Evolutionary conservation across 495 filamentous ascomycete species (phyloP).

Genomic region (Penicillium daleae): DNA sequence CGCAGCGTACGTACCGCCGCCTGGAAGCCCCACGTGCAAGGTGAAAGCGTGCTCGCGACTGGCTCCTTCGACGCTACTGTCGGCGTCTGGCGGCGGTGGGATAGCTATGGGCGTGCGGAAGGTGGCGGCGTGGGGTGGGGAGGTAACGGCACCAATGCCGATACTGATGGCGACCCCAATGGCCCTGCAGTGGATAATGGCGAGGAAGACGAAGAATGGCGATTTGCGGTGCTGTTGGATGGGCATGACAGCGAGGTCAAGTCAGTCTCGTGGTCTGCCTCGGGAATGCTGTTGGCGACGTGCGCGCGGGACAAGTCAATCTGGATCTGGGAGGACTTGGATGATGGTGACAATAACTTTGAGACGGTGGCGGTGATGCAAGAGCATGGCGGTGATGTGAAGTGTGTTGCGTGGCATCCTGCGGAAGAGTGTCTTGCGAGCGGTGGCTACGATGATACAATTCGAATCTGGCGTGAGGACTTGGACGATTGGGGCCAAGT

Average conservation of each 20-base stretch:
- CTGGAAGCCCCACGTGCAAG: slow-evolving; percentile 76
- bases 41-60: slow-evolving; percentile 79
- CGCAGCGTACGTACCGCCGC: slow-evolving; percentile 77
- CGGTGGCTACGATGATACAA: slow-evolving; percentile 89
- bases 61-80: slow-evolving; percentile 90
- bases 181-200: slow-evolving; percentile 37
- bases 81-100: slow-evolving; percentile 79
- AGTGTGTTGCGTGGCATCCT: slow-evolving; percentile 89
- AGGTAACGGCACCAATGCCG: background rate
- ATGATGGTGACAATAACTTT: slow-evolving; percentile 83
- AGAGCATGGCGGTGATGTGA: slow-evolving; percentile 94
- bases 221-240: slow-evolving; percentile 82
- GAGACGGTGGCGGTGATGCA: slow-evolving; percentile 93
- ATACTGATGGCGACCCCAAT: background rate
- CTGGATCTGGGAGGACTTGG: slow-evolving; percentile 98
- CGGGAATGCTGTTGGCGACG: slow-evolving; percentile 81
- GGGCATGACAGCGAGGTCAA: slow-evolving; percentile 96
- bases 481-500: slow-evolving; percentile 91
- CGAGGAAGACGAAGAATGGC: slow-evolving; percentile 81
- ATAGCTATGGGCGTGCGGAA: slow-evolving; percentile 45
- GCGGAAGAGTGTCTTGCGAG: slow-evolving; percentile 79
- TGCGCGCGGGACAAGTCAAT: slow-evolving; percentile 91
- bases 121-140: slow-evolving; percentile 27
- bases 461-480: slow-evolving; percentile 88
- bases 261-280: slow-evolving; percentile 76